Conservation (phyloP, 1,139 yeast species). For the Yamadazyma diddensiae region DNA sequence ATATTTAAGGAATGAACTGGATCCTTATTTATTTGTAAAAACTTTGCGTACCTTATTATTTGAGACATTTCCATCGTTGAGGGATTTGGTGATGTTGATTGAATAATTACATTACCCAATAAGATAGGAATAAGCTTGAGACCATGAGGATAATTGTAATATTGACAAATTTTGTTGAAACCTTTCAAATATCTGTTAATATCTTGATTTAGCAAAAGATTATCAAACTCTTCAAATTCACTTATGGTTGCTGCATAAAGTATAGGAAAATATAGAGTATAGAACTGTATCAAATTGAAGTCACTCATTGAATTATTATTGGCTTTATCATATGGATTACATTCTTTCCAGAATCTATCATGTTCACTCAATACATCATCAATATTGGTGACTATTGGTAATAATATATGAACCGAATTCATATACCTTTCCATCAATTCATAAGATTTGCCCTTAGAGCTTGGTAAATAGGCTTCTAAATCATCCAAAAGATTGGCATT, state of each 20-base stretch:
- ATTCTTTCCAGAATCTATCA: slow-evolving; percentile 46
- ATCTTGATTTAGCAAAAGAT: slow-evolving; percentile 45
- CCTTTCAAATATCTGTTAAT: slow-evolving; percentile 46
- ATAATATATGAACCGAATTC: slow-evolving; percentile 50
- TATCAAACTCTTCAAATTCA: slow-evolving; percentile 53
- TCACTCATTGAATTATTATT: slow-evolving; percentile 17
- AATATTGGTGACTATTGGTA: slow-evolving; percentile 47
- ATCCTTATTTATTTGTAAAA: slow-evolving; percentile 55
- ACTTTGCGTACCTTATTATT: slow-evolving; percentile 52
- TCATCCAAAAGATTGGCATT: slow-evolving; percentile 37
- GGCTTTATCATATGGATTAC: slow-evolving; percentile 18
- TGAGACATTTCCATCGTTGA: slow-evolving; percentile 51
- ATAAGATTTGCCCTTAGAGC: slow-evolving; percentile 43
- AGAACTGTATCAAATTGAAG: slow-evolving; percentile 42
- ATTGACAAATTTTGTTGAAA: slow-evolving; percentile 47
- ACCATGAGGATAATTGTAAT: slow-evolving; percentile 53
- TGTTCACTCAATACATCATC: slow-evolving; percentile 46
- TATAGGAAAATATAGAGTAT: slow-evolving; percentile 48
- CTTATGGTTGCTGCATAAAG: slow-evolving; percentile 54
- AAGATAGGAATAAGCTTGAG: slow-evolving; percentile 44
- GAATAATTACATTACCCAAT: slow-evolving; percentile 50
- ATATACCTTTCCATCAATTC: slow-evolving; percentile 48
- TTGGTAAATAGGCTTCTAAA: slow-evolving; percentile 32
- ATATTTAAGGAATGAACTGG: slow-evolving; percentile 51
- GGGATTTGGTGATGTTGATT: slow-evolving; percentile 56